Percentiles rank a stretch among this genome's conserved stretches.
phyloP scores from a whole-genome alignment of 805 yeast species.

The Candida tibetensis region DNA sequence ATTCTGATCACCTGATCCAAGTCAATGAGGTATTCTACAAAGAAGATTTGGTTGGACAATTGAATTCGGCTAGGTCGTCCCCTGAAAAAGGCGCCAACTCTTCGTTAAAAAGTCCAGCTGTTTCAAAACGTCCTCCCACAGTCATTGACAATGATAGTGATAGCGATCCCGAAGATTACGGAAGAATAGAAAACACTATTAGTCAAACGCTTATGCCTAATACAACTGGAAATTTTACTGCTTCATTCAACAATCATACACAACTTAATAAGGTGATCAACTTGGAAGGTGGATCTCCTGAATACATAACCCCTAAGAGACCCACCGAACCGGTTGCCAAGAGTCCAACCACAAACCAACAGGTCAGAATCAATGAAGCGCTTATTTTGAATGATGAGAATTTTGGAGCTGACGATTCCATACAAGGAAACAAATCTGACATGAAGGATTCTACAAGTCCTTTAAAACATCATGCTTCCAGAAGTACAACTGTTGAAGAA shows the following conservation, averaged over 20 bases:
- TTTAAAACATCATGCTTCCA: slow-evolving; percentile 11
- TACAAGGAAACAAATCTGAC: slow-evolving; percentile 7
- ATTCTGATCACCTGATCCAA: slow-evolving; percentile 11
- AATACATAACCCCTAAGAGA: slow-evolving; percentile 29
- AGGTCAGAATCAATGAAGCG: slow-evolving; percentile 19
- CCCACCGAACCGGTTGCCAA: slow-evolving; percentile 30
- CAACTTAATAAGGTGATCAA: slow-evolving; percentile 17
- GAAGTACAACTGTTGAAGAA: neutral
- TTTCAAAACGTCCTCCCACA: slow-evolving; percentile 4
- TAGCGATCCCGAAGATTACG: slow-evolving; percentile 25
- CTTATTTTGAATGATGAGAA: slow-evolving; percentile 12
- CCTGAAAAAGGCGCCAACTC: slow-evolving; percentile 1
- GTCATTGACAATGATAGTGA: slow-evolving; percentile 25
- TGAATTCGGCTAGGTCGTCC: slow-evolving; percentile 12
- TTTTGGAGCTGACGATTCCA: slow-evolving; percentile 3
- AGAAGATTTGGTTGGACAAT: slow-evolving; percentile 23
- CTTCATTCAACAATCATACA: slow-evolving; percentile 13
- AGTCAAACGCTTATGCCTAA: slow-evolving; percentile 20
- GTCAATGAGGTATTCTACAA: slow-evolving; percentile 22
- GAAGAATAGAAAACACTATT: slow-evolving; percentile 17
- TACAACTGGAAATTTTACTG: slow-evolving; percentile 1
- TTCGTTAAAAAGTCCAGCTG: neutral
- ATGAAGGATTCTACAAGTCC: slow-evolving; percentile 26
- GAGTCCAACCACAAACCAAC: slow-evolving; percentile 27
- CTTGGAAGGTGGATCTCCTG: slow-evolving; percentile 9